Evolutionary conservation across 768 basidiomycete genomes (phyloP).

Genomic region (Tephrocybe rancida): DNA sequence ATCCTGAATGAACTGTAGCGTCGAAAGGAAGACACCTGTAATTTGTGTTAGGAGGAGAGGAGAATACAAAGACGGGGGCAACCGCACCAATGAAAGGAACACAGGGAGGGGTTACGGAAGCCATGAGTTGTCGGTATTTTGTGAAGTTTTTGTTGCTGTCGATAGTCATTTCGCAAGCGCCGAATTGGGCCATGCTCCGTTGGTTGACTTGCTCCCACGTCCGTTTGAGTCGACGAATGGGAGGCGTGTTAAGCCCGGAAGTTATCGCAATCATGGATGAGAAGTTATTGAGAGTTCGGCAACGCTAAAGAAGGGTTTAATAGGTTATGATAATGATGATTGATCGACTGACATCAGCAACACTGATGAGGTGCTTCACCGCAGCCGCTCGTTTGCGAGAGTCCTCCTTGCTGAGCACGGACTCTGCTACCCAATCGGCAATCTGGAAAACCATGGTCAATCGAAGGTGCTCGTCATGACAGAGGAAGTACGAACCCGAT

Average conservation of each 20-base stretch:
- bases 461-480: background rate
- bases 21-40: conserved; percentile 92
- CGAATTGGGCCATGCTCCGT: conserved; percentile 72
- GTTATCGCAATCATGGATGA: conserved; percentile 97
- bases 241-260: conserved; percentile 92
- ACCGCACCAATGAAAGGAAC: conserved; percentile 92
- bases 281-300: conserved; percentile 88
- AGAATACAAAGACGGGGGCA: background rate
- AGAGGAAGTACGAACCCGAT: conserved; percentile 55
- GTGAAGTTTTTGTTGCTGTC: conserved; percentile 94
- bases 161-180: conserved; percentile 84
- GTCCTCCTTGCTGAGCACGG: conserved; percentile 80
- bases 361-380: conserved; percentile 88
- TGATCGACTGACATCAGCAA: conserved; percentile 77
- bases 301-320: conserved; percentile 57
- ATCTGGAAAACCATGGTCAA: conserved; percentile 50
- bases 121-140: conserved; percentile 85
- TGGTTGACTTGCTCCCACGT: conserved; percentile 90
- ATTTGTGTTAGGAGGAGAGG: conserved; percentile 6
- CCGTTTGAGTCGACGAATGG: conserved; percentile 88
- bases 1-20: conserved; percentile 97
- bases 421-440: conserved; percentile 90
- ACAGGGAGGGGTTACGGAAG: conserved; percentile 86
- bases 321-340: background rate
- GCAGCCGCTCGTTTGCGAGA: conserved; percentile 77